phyloP scores from a whole-genome alignment of 805 yeast species.

The Pichia membranifaciens region DNA sequence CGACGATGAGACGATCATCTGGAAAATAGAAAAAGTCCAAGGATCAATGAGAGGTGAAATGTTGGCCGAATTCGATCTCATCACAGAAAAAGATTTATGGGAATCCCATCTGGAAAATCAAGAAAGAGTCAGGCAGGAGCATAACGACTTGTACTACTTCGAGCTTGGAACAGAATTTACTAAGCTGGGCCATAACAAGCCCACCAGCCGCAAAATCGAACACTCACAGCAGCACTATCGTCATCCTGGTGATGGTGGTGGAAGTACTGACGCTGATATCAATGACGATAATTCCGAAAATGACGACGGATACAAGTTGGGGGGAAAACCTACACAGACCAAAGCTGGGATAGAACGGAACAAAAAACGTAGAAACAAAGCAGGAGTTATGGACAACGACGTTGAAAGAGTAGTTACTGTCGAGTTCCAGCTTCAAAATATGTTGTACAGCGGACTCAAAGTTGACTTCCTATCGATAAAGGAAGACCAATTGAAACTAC shows the following conservation, averaged over 20 bases:
- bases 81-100: conserved; percentile 16
- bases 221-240: background rate
- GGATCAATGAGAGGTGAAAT: conserved; percentile 41
- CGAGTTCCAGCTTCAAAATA: conserved; percentile 56
- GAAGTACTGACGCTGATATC: too few species aligned
- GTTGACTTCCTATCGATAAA: conserved; percentile 61
- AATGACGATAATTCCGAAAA: too few species aligned
- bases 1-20: conserved; percentile 60
- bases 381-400: conserved; percentile 4
- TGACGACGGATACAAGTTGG: too few species aligned
- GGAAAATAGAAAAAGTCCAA: conserved; percentile 64
- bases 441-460: conserved; percentile 60
- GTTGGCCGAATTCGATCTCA: conserved; percentile 32
- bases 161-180: conserved; percentile 27
- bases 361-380: conserved; percentile 27
- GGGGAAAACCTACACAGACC: too few species aligned
- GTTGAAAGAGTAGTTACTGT: conserved; percentile 14
- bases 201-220: background rate
- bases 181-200: conserved; percentile 17
- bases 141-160: conserved; percentile 29
- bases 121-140: conserved; percentile 27
- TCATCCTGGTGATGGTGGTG: background rate
- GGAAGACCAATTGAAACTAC: conserved; percentile 51
- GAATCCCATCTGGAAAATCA: conserved; percentile 18
- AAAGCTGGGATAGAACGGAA: background rate